A percentile compares a stretch with the other conserved stretches of the same genome.
Conservation (phyloP, 345 rosid genomes). For the Garcia nutans region DNA sequence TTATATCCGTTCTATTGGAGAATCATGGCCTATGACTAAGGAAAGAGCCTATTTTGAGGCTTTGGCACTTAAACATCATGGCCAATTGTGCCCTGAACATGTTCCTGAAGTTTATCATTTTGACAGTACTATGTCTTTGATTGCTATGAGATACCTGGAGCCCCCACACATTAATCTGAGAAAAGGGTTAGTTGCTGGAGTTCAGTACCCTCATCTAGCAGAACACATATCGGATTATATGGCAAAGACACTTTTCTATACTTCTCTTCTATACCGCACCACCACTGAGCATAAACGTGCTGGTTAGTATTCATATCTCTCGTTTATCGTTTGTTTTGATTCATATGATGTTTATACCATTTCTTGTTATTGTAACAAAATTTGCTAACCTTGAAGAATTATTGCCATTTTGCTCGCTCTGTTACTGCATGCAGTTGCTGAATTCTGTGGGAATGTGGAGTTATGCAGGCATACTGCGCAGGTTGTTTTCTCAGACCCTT, state of each 20-base stretch:
- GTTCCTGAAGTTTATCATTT: constrained; percentile 91
- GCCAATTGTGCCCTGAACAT: constrained; percentile 56
- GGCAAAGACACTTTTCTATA: constrained; percentile 79
- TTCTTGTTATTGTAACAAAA: not conserved
- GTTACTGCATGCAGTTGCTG: constrained; percentile 59
- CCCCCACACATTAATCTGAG: constrained; percentile 90
- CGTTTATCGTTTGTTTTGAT: not conserved
- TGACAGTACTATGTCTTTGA: constrained; percentile 83
- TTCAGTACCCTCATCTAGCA: constrained; percentile 70
- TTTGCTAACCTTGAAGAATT: constrained; percentile 11
- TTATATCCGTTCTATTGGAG: constrained; percentile 78
- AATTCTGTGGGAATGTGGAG: constrained; percentile 84
- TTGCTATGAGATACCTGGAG: constrained; percentile 83
- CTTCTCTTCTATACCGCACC: constrained; percentile 65
- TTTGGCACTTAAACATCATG: constrained; percentile 60
- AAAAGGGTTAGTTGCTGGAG: constrained; percentile 86
- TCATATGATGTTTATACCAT: not conserved
- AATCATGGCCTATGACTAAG: constrained; percentile 93
- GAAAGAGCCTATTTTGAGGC: constrained; percentile 91
- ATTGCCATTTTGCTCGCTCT: constrained; percentile 13
- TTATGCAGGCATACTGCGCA: constrained; percentile 61
- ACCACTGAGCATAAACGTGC: constrained; percentile 78
- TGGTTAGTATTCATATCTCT: constrained; percentile 41
- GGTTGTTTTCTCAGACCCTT: constrained; percentile 94
- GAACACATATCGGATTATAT: constrained; percentile 77